phyloP scores from a whole-genome alignment of 192 early-diverging fungal species.

The Backusella circina region DNA sequence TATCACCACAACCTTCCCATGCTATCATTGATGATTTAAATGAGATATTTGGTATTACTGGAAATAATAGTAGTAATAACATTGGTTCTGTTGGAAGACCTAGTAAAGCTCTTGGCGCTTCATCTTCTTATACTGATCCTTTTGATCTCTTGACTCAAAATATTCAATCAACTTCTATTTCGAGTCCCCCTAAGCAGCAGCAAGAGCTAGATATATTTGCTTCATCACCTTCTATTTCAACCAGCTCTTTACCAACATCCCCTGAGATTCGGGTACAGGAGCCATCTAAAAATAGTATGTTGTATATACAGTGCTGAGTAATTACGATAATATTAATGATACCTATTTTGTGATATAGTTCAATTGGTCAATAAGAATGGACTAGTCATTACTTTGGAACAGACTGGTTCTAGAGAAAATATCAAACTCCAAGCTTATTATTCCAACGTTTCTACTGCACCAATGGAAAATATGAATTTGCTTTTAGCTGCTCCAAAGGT shows the following conservation, averaged over 20 bases:
- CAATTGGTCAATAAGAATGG: conserved; percentile 40
- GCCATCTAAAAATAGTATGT: neutral
- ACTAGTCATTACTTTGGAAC: conserved; percentile 35
- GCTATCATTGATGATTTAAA: conserved; percentile 19
- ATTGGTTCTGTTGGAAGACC: neutral
- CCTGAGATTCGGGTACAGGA: neutral
- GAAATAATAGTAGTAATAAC: neutral
- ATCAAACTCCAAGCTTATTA: conserved; percentile 34
- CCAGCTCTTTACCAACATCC: neutral
- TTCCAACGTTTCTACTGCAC: conserved; percentile 41
- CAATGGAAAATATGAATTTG: conserved; percentile 39
- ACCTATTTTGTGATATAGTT: neutral
- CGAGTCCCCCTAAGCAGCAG: neutral
- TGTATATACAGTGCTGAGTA: neutral
- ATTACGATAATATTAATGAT: neutral
- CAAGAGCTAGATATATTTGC: neutral
- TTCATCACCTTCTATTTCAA: neutral
- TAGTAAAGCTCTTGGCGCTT: neutral
- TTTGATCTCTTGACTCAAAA: neutral
- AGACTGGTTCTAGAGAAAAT: neutral
- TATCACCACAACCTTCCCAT: neutral
- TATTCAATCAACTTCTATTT: neutral
- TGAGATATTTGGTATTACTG: conserved; percentile 4
- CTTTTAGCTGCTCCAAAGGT: conserved; percentile 45
- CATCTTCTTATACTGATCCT: neutral